Evolutionary conservation across 495 filamentous ascomycete genomes (phyloP).

Genomic region (Cairneyella variabilis): DNA sequence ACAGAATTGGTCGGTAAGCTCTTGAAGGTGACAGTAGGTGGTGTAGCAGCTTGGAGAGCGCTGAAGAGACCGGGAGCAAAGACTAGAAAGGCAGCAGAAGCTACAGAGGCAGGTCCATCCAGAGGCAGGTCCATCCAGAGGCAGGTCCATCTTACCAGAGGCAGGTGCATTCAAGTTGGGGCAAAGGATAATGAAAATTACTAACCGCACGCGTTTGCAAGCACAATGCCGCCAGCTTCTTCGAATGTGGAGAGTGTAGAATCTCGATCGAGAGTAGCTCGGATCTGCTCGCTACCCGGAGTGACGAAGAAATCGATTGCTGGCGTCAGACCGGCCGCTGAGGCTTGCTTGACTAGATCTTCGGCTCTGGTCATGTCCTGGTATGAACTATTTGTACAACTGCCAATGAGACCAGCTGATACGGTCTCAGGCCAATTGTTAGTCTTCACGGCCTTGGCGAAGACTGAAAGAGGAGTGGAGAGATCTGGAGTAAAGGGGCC

Average conservation of each 20-base stretch:
- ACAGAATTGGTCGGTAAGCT: neutral
- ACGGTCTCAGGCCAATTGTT: conserved; percentile 89
- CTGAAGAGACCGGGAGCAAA: neutral
- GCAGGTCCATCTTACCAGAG: no score
- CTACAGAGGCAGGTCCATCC: no score
- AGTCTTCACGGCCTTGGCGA: conserved; percentile 74
- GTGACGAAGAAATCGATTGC: conserved; percentile 92
- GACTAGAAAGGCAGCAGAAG: no score
- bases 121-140: no score
- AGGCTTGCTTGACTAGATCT: conserved; percentile 84
- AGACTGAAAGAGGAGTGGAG: conserved; percentile 84
- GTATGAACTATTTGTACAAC: conserved; percentile 98
- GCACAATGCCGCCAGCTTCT: conserved; percentile 78
- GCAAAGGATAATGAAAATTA: no score
- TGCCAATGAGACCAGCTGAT: conserved; percentile 90
- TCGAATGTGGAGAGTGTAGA: conserved; percentile 82
- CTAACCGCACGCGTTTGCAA: conserved; percentile 98
- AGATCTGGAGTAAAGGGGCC: conserved; percentile 95
- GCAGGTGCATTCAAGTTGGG: no score
- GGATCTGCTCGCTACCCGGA: conserved; percentile 93
- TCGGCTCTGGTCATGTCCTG: conserved; percentile 96
- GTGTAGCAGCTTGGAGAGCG: neutral
- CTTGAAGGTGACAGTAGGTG: conserved; percentile 1
- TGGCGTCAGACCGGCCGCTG: conserved; percentile 80
- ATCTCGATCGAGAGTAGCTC: conserved; percentile 86